Base-by-base conservation (phyloP, 805 yeast genomes). In the Candida nemodendra region DNA sequence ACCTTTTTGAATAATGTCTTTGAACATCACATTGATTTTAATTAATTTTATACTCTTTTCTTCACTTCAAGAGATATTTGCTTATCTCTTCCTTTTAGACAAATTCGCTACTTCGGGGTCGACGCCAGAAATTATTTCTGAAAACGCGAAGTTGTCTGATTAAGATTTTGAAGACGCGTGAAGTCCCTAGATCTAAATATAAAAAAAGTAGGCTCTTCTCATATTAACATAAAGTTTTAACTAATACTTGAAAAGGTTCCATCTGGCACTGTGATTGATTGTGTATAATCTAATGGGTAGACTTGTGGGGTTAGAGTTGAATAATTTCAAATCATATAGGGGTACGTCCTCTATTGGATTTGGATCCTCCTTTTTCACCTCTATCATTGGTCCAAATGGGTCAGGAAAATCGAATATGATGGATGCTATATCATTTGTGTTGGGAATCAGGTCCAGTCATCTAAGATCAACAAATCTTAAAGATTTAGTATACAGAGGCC, bases 311-410 rank as follows among this genome's bases (percentile, higher is more conserved):
- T 61, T 90, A 36, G 95, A 86, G 57, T 66, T 90, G 23, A 68
- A 75, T 62, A 88, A 93, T 62, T 93, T 93, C 78, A 93, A 93
- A 66, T 90, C 97, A 1, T 93, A 93, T 57, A 71, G 76, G 38
- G 97, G 95, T 0, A 72, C 75, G 0, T 73, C 87, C 13, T 71
- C 72, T 4, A 76, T 91, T 16, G 95, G 93, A 2, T 84, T 93
- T 61, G 96, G 96, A 0, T 72, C 81, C 9, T 76, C 90, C 0
- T 71, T 74, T 43, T 93, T 93, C 66, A 87, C 96, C 1, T 82
- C 95, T 30, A 86, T 93, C 45, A 85, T 93, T 41, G 99, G 99
- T 1, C 98, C 98, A n/a, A 93, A 93, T 70, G 99, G 99, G 7
- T 84, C 96, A 9, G 99, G 99, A 2, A 93, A 93, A 63, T 90